phyloP scores from a whole-genome alignment of 495 filamentous ascomycete species.

The Penicillium odoratum region DNA sequence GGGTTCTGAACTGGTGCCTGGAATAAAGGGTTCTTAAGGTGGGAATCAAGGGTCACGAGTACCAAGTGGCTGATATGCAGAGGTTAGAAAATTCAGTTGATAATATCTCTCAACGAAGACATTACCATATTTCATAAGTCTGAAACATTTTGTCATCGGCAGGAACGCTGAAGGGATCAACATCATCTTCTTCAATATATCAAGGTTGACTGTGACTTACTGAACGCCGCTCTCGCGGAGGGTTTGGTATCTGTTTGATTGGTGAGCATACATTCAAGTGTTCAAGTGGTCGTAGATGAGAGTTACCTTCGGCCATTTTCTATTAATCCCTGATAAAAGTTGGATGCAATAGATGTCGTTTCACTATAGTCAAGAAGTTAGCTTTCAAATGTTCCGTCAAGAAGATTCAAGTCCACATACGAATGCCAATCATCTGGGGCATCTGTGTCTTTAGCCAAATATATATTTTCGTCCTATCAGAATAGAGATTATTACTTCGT shows the following conservation, averaged over 20 bases:
- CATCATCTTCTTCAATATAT: not conserved
- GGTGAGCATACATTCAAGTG: not conserved
- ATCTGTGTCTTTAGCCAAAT: not conserved
- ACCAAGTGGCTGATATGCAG: conserved; percentile 18
- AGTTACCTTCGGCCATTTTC: conserved; percentile 12
- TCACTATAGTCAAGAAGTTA: conserved; percentile 7
- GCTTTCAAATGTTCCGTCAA: not conserved
- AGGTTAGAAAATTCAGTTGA: no score
- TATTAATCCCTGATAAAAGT: conserved; percentile 13
- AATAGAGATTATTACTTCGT: no score
- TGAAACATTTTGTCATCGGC: conserved; percentile 30
- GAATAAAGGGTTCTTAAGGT: conserved; percentile 12
- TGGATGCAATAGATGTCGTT: conserved; percentile 18
- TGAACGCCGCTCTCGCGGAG: conserved; percentile 1
- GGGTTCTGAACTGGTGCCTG: conserved; percentile 7
- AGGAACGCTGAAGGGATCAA: conserved; percentile 10
- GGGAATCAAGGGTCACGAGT: conserved; percentile 8
- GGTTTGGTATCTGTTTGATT: conserved; percentile 7
- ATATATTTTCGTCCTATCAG: conserved; percentile 6
- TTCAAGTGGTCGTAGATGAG: not conserved
- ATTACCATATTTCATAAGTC: conserved; percentile 22
- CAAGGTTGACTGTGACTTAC: not conserved
- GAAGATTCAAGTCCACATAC: conserved; percentile 2
- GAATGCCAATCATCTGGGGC: conserved; percentile 13
- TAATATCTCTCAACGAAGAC: not conserved